Conservation (phyloP, 495 filamentous ascomycete species). For the Penicillium salamii region DNA sequence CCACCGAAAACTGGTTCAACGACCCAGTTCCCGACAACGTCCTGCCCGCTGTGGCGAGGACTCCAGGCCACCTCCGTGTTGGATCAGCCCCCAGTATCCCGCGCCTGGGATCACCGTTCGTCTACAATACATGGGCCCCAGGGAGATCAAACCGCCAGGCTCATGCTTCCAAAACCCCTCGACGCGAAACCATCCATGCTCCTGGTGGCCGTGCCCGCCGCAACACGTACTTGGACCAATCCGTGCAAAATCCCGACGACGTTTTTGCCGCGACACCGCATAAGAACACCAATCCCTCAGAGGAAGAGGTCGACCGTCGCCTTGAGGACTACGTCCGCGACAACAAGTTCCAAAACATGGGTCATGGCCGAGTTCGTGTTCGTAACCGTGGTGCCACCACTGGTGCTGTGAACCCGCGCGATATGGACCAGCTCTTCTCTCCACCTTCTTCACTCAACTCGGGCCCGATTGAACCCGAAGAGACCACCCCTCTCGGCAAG, state of each 20-base stretch:
- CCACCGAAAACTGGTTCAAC: slow-evolving; percentile 35
- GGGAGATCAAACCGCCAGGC: slow-evolving; percentile 36
- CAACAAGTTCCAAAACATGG: slow-evolving; percentile 41
- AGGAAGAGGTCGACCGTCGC: slow-evolving; percentile 43
- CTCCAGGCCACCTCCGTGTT: slow-evolving; percentile 20
- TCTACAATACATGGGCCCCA: slow-evolving; percentile 56
- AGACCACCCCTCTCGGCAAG: slow-evolving; percentile 22
- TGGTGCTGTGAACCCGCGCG: slow-evolving; percentile 36
- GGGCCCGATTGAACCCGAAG: slow-evolving; percentile 32
- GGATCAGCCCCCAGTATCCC: slow-evolving; percentile 28
- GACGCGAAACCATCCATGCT: slow-evolving; percentile 45
- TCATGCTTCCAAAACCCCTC: slow-evolving; percentile 26
- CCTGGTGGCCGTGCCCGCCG: slow-evolving; percentile 47
- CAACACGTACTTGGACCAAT: slow-evolving; percentile 42
- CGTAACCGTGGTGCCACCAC: slow-evolving; percentile 51
- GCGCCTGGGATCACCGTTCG: slow-evolving; percentile 56
- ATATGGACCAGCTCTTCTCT: slow-evolving; percentile 48
- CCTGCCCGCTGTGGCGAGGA: not conserved
- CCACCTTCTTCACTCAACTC: slow-evolving; percentile 42
- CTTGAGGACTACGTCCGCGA: slow-evolving; percentile 49
- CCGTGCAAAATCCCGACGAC: slow-evolving; percentile 52
- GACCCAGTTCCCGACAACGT: slow-evolving; percentile 19
- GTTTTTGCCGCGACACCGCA: slow-evolving; percentile 42
- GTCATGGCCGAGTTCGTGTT: slow-evolving; percentile 48
- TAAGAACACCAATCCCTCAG: slow-evolving; percentile 45